Evolutionary conservation across 306 rosid species (phyloP), one percentile per base, ranked within the genome.

Genomic region (Vigna unguiculata): DNA sequence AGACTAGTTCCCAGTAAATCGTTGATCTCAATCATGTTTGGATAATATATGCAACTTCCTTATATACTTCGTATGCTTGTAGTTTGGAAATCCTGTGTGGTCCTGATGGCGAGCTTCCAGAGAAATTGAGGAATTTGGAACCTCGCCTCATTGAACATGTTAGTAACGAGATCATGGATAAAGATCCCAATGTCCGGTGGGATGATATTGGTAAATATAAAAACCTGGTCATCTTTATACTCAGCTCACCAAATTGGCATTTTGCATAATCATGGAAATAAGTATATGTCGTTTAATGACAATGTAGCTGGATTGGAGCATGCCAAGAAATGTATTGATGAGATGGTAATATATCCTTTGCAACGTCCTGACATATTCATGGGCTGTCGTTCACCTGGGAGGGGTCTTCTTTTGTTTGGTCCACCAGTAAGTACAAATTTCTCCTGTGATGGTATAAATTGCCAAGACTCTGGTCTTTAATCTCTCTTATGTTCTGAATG

Each of bases 61-160:
- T 75, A 81, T 72, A 38, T 69, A 67, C 47, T 81, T 60, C 55
- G 62, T 67, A 49, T 83, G 36, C 65, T 76, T 84, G 71, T 82
- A 95, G 99, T 86, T 79, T 95, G 93, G 96, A 95, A 75, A 49
- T 91, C 82, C 87, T 95, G 74, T 89, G 89, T 45, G 99, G 99
- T 64, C 99, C 96, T 67, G 97, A 95, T 80, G 97, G 97, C 7
- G 99, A 95, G 86, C 93, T 92, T 85, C 99, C 99, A n/a, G 99
- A 95, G 87, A 95, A 92, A 69, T 74, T 92, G 83, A 88, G 99
- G 85, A 95, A 95, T 85, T 76, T 95, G 88, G 99, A 95, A 63
- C 97, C 97, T 71, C 96, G 97, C 81, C 96, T 95, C 62, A 88
- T 95, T 79, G 99, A 95, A 78, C 97, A 92, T 82, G 85, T 95